Percentiles rank a stretch among this genome's conserved stretches.
Evolutionary conservation across 2,329 filamentous ascomycete genomes (phyloP).

Genomic region (Sporothrix schenckii): DNA sequence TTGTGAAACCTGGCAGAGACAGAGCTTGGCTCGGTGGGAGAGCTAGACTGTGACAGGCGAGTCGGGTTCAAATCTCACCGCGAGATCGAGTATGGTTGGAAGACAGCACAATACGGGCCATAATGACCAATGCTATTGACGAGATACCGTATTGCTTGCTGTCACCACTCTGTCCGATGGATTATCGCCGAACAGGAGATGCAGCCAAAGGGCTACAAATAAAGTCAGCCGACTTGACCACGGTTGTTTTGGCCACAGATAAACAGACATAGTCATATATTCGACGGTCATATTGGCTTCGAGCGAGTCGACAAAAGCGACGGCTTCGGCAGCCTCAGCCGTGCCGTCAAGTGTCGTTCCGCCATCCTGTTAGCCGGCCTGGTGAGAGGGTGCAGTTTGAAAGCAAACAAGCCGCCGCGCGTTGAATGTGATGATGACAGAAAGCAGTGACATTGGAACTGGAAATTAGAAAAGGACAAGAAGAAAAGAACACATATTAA

Average conservation of each 20-base stretch:
- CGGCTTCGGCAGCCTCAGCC: background rate
- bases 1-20: conserved; percentile 5
- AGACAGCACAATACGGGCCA: background rate
- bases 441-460: background rate
- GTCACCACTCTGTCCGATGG: background rate
- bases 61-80: background rate
- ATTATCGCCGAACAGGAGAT: conserved; percentile 26
- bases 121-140: background rate
- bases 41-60: background rate
- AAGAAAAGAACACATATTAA: background rate
- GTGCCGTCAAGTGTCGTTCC: background rate
- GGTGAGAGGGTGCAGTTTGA: background rate
- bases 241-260: no score
- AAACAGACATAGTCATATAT: background rate
- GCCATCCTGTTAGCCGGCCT: background rate
- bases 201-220: conserved; percentile 9
- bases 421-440: no score
- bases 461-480: background rate
- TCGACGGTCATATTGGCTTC: conserved; percentile 16
- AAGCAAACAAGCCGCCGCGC: no score
- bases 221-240: background rate
- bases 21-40: no score
- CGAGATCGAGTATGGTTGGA: background rate
- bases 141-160: background rate
- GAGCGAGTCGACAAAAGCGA: background rate